These are phyloP conservation scores for Micromonas commoda DNA, from an alignment of 139 green algal genomes.

Conservation along the genomic window DNA sequence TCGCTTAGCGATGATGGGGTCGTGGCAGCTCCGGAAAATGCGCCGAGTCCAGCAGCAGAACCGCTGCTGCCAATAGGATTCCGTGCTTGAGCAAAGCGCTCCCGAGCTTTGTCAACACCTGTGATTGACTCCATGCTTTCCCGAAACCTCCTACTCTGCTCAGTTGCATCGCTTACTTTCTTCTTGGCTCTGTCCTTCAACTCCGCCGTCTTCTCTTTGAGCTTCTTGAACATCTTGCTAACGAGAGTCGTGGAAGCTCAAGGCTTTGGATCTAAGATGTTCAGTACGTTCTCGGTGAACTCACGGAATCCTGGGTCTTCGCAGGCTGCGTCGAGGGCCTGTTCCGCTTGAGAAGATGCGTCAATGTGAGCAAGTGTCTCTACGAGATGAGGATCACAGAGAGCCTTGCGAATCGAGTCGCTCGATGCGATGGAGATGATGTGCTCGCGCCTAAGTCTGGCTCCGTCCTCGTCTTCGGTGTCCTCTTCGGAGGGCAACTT, in stretches of 20 bases:
- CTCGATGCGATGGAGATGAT: not conserved
- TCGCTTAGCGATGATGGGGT: not conserved
- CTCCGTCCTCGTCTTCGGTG: not conserved
- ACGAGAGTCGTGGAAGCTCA: not conserved
- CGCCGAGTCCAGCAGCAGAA: not conserved
- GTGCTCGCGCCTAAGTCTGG: not conserved
- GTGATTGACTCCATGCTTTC: not conserved
- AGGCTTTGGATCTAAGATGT: not conserved
- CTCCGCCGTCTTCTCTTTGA: slow-evolving; percentile 16
- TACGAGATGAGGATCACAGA: not conserved
- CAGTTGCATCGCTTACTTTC: not conserved
- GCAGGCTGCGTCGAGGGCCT: not conserved
- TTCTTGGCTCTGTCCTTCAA: not conserved
- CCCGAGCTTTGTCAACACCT: not conserved
- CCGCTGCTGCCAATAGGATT: not conserved
- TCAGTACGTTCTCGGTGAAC: not conserved
- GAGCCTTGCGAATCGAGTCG: not conserved
- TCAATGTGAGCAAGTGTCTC: not conserved
- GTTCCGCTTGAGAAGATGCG: not conserved
- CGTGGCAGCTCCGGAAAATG: not conserved
- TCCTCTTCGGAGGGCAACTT: not conserved
- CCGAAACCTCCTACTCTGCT: not conserved
- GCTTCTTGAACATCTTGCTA: not conserved
- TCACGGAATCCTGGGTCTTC: not conserved
- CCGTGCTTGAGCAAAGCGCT: not conserved